These are phyloP conservation scores for Suhomyces anneliseae DNA, from an alignment of 1,139 yeast genomes.

Conservation along the genomic window DNA sequence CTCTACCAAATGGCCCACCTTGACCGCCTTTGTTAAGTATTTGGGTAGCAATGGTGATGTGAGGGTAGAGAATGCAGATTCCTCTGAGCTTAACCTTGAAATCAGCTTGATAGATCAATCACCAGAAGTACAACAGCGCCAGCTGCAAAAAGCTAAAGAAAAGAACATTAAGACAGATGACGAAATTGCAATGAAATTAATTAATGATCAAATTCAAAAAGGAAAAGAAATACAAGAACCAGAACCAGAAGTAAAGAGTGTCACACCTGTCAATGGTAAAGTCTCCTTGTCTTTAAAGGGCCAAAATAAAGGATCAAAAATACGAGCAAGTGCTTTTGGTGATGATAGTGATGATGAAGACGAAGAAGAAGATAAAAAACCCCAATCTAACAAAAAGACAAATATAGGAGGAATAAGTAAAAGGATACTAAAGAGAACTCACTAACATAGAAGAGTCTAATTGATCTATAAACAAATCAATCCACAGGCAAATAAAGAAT, in stretches of 20 bases:
- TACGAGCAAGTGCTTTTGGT: slow-evolving; percentile 12
- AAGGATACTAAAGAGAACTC: not conserved
- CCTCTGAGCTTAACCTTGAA: slow-evolving; percentile 39
- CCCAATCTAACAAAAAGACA: not conserved
- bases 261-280: not conserved
- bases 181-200: slow-evolving; percentile 33
- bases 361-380: not conserved
- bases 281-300: slow-evolving; percentile 7
- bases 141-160: slow-evolving; percentile 21
- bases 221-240: slow-evolving; percentile 29
- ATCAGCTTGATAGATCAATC: slow-evolving; percentile 31
- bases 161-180: slow-evolving; percentile 12
- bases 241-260: not conserved
- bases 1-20: slow-evolving; percentile 75
- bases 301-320: slow-evolving; percentile 1
- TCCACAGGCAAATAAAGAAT: too few species aligned
- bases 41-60: slow-evolving; percentile 63
- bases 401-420: slow-evolving; percentile 5
- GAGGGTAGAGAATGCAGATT: slow-evolving; percentile 46
- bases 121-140: slow-evolving; percentile 14
- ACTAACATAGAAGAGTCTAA: too few species aligned
- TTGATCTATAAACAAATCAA: too few species aligned
- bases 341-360: slow-evolving; percentile 9
- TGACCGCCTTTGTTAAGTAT: slow-evolving; percentile 69
- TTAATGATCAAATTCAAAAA: slow-evolving; percentile 54